phyloP scores from a whole-genome alignment of 2,329 filamentous ascomycete genomes.

The Ophiosphaerella herpotricha region DNA sequence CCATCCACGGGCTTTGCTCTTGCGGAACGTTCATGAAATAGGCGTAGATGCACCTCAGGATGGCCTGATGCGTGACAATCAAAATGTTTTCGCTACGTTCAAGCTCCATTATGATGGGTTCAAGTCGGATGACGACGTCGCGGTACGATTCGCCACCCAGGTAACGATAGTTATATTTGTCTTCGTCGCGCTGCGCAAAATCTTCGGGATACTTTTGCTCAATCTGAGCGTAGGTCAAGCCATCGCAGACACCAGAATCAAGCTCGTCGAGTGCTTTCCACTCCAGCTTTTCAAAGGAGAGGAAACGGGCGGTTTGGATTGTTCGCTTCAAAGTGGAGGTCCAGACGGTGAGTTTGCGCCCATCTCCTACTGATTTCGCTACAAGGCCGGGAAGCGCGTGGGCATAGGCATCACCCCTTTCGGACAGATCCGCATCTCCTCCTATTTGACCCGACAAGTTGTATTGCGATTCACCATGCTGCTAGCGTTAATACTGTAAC shows the following conservation, averaged over 20 bases:
- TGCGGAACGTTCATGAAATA: constrained; percentile 99
- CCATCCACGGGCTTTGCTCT: constrained; percentile 95
- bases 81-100: constrained; percentile 96
- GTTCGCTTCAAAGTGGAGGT: constrained; percentile 80
- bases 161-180: constrained; percentile 99
- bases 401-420: constrained; percentile 86
- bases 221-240: constrained; percentile 94
- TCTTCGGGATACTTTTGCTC: constrained; percentile 90
- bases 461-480: constrained; percentile 94
- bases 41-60: constrained; percentile 94
- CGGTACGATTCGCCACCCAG: constrained; percentile 94
- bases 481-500: constrained; percentile 18
- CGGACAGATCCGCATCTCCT: constrained; percentile 85
- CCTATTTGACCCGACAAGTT: constrained; percentile 91
- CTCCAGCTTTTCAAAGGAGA: constrained; percentile 92
- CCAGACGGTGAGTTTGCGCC: constrained; percentile 71
- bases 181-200: constrained; percentile 91
- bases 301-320: constrained; percentile 85
- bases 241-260: constrained; percentile 94
- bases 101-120: constrained; percentile 99
- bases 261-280: constrained; percentile 99
- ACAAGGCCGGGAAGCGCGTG: constrained; percentile 82
- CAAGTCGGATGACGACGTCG: constrained; percentile 94
- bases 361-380: constrained; percentile 80
- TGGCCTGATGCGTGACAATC: constrained; percentile 96